Evolutionary conservation across 2,329 filamentous ascomycete species (phyloP).

Genomic region (Drechmeria coniospora): DNA sequence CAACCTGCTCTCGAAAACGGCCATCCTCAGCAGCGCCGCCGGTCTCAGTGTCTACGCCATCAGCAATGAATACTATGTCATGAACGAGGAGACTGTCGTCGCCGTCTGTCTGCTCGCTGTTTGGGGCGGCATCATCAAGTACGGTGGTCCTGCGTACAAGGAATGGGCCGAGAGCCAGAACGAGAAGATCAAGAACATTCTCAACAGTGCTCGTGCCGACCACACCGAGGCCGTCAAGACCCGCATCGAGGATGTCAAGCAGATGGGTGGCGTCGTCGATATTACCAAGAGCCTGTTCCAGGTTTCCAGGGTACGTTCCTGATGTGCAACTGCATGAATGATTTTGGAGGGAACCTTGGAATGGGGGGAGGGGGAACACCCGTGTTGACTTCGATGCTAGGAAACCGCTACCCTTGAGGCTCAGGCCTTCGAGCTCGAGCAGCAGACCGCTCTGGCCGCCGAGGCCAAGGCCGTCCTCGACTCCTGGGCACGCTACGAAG

Average conservation of each 20-base stretch:
- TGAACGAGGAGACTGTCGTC: constrained; percentile 97
- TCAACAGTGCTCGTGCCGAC: constrained; percentile 86
- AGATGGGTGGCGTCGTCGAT: constrained; percentile 87
- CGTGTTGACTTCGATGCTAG: constrained; percentile 26
- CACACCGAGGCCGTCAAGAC: constrained; percentile 92
- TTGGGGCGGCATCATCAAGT: constrained; percentile 86
- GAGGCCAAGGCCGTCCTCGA: constrained; percentile 95
- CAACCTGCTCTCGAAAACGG: constrained; percentile 87
- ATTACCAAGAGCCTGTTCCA: constrained; percentile 95
- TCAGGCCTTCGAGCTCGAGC: constrained; percentile 92
- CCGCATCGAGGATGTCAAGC: constrained; percentile 86
- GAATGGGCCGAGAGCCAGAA: constrained; percentile 84
- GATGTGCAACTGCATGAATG: not conserved
- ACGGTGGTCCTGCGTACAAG: constrained; percentile 79
- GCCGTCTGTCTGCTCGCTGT: constrained; percentile 84
- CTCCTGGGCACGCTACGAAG: constrained; percentile 97
- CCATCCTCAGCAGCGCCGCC: constrained; percentile 85
- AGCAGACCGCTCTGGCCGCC: constrained; percentile 77
- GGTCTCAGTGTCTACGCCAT: constrained; percentile 87
- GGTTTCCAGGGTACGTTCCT: constrained; percentile 71
- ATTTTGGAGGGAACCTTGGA: not conserved
- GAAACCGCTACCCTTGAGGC: constrained; percentile 96
- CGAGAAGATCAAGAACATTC: constrained; percentile 84
- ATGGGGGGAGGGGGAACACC: too few relatives aligned
- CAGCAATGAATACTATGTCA: constrained; percentile 98